Base-by-base conservation (phyloP, 257 asterid genomes). In the Anisodus tanguticus region DNA sequence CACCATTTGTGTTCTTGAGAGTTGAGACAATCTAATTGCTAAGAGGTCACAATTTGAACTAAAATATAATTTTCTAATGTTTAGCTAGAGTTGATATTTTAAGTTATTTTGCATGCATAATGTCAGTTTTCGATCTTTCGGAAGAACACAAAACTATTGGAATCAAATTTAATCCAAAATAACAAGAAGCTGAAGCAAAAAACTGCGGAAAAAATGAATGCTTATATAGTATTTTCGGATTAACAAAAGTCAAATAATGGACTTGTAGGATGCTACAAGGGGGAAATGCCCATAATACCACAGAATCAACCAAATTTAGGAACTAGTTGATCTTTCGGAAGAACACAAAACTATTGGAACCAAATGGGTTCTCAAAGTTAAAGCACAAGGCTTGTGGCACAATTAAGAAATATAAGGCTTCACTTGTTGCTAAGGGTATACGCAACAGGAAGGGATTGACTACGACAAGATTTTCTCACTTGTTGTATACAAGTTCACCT, bases 211-310 rank as follows among this genome's bases (percentile, higher is more conserved):
- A 41, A 31, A 12, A 13, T 54, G 59, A 8, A 66, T 35, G 41
- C 35, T 66, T 45, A 35, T 66, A 16, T 35, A 66, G 72, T 31
- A 66, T 66, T 35, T 66, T 66, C 8, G 5, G 45, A 12, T 54
- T 3, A 53, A 10, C 10, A 53, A 10, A 53, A 9, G 15, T 53
- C 10, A 13, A 31, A 31, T 26, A 31, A 31, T 64, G 71, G 39
- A 31, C 45, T 35, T 66, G 71, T 31, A 66, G 45, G 17, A 66
- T 66, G 39, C 74, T 67, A 67, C 37, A 67, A 67, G 76, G 76
- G 76, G 76, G 2, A 67, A 35, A 35, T 67, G 49, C 2, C 11
- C 76, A 35, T 67, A 37, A 67, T 13, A 67, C 45, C 15, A 67
- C 11, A 67, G 22, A 66, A 66, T 11, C 9, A 35, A 67, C 49